These are phyloP conservation scores for Mollisia scopiformis DNA, from an alignment of 2,329 filamentous ascomycete genomes.

Conservation along the genomic window DNA sequence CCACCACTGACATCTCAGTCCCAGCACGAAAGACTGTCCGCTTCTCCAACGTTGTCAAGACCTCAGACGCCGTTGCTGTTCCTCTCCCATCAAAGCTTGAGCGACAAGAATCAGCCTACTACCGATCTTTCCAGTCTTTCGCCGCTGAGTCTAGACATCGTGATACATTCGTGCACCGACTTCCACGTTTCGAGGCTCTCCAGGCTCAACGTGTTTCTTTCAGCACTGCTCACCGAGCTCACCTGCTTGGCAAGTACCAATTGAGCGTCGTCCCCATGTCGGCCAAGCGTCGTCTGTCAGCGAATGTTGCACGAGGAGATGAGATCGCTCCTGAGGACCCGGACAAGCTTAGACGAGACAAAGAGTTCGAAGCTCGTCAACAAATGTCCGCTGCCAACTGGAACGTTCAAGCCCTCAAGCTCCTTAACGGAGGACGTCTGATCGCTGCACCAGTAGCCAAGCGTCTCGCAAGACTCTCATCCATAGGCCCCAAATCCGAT, in stretches of 20 bases:
- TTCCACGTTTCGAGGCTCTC: slow-evolving; percentile 84
- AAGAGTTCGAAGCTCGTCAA: slow-evolving; percentile 77
- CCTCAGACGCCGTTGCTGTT: slow-evolving; percentile 41
- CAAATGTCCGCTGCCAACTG: slow-evolving; percentile 67
- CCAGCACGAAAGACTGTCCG: slow-evolving; percentile 72
- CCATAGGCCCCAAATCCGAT: slow-evolving; percentile 47
- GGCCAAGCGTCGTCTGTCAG: slow-evolving; percentile 71
- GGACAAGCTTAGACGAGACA: slow-evolving; percentile 68
- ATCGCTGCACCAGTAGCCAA: slow-evolving; percentile 67
- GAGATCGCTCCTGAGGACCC: slow-evolving; percentile 65
- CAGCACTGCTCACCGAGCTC: slow-evolving; percentile 72
- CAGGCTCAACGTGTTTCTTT: slow-evolving; percentile 81
- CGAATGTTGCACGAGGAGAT: slow-evolving; percentile 74
- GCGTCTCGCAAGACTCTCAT: slow-evolving; percentile 58
- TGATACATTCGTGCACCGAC: slow-evolving; percentile 84
- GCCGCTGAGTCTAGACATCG: slow-evolving; percentile 64
- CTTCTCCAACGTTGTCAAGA: slow-evolving; percentile 58
- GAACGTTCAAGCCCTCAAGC: slow-evolving; percentile 63
- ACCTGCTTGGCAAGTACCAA: slow-evolving; percentile 84
- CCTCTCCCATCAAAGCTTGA: slow-evolving; percentile 49
- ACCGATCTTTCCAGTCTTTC: slow-evolving; percentile 81
- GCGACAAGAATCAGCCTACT: slow-evolving; percentile 78
- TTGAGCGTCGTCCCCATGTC: slow-evolving; percentile 70
- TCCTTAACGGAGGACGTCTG: slow-evolving; percentile 66
- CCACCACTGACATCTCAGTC: background rate